Evolutionary conservation across 768 basidiomycete species (phyloP).

Genomic region (Rhodotorula sphaerocarpa): DNA sequence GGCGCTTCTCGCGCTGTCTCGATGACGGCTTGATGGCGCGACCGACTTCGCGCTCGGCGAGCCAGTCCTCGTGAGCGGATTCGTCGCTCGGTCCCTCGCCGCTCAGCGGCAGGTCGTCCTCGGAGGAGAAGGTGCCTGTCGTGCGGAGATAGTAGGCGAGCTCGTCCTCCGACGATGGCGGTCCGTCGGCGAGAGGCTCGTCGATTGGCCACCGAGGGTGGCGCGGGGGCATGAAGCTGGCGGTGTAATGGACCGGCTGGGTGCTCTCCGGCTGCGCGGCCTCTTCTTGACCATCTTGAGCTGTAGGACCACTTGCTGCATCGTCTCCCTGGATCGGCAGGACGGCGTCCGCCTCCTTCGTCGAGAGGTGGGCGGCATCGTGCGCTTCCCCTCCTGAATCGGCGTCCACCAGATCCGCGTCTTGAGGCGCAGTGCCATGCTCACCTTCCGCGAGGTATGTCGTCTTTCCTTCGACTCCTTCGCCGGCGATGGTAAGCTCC

Average conservation of each 20-base stretch:
- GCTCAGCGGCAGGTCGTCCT: constrained; percentile 14
- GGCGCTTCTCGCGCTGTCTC: constrained; percentile 2
- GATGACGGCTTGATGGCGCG: constrained; percentile 14
- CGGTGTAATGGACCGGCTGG: not conserved
- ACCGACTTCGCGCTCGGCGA: constrained; percentile 21
- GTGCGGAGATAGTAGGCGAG: constrained; percentile 23
- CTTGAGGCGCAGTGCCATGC: too few species aligned
- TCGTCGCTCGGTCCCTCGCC: not conserved
- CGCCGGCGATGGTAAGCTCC: too few species aligned
- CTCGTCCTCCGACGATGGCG: constrained; percentile 13
- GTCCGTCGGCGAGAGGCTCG: not conserved
- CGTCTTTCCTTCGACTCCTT: too few species aligned
- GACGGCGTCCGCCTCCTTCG: too few species aligned
- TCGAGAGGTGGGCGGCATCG: too few species aligned
- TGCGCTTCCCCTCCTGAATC: too few species aligned
- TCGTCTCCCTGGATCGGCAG: too few species aligned
- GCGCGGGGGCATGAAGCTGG: constrained; percentile 10
- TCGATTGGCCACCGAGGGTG: not conserved
- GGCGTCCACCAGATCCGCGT: too few species aligned
- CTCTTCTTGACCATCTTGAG: not conserved
- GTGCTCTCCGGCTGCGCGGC: not conserved
- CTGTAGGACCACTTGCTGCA: too few species aligned
- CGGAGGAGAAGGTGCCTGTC: constrained; percentile 17
- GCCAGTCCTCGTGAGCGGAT: not conserved
- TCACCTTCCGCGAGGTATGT: too few species aligned